Evolutionary conservation across 2,329 filamentous ascomycete species (phyloP), one percentile per base, ranked within the genome.

Genomic region (Neofusicoccum kwambonambiense): DNA sequence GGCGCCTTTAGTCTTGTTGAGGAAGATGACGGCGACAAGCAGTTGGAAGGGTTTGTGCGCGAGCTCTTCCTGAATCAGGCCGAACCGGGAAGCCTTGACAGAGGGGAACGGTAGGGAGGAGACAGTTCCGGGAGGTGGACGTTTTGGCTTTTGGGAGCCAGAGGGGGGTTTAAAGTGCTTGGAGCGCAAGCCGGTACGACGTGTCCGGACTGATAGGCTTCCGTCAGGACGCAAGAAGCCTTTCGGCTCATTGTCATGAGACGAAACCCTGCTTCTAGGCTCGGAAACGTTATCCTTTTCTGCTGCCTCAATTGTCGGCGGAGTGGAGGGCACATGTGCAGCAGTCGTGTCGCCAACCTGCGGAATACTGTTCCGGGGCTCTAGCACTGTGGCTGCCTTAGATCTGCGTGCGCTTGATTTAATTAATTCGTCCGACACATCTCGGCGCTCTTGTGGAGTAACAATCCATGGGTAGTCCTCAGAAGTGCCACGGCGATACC

Each of bases 61-160:
- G 15, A 96, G 85, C 68, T 89, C 85, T 74, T 97, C 93, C 74
- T 97, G 93, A 42, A 97, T 87, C 1, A 97, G 83, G 0, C 93
- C 93, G 73, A 96, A 97, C 13, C 22, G 37, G 1, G 15, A 4
- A 9, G 66, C 58, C 4, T 47, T 31, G n/a, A 64, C 17, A 4
- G 58, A 42, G 5, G 66, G 66, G 17, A 67, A 67, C 3, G 64
- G 64, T 8, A 67, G 31, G 12, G 42, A 49, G 6, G 66, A 64
- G 8, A 64, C 37, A 17, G 52, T 62, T 6, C 57, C 57, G 7
- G 63, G 17, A 2, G 45, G 63, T 27, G 61, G 61, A 4, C 61
- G 61, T 13, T 42, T 41, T 2, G n/a, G 6, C 44, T 37, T 60
- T 4, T 31, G 50, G 17, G 50, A n/a, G 31, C 7, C 27, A 4